These are phyloP conservation scores for Pelagophyceae sp. DNA, from an alignment of 352 stramenopile species.

Conservation along the genomic window DNA sequence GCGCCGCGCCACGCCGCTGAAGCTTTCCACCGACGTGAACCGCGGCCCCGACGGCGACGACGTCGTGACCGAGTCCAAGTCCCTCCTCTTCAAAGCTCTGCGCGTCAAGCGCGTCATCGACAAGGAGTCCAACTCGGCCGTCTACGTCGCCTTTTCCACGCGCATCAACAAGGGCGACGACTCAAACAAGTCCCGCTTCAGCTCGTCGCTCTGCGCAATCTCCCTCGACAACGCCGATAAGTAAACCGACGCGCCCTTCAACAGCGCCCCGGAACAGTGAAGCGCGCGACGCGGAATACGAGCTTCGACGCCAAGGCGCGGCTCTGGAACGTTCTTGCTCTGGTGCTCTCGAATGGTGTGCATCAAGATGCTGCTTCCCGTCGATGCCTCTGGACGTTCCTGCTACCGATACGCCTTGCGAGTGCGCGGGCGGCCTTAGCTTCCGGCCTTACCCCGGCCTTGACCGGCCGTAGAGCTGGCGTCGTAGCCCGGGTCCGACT, in stretches of 20 bases:
- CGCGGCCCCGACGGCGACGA: constrained; percentile 43
- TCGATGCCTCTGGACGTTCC: too few relatives aligned
- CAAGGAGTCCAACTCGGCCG: constrained; percentile 55
- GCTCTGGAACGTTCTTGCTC: too few relatives aligned
- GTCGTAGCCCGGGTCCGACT: too few relatives aligned
- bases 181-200: constrained; percentile 66
- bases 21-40: constrained; percentile 49
- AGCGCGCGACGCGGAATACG: too few relatives aligned
- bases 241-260: background rate
- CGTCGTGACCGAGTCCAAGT: constrained; percentile 62
- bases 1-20: constrained; percentile 34
- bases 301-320: too few relatives aligned
- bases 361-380: too few relatives aligned
- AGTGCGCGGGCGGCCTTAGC: too few relatives aligned
- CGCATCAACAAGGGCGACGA: constrained; percentile 61
- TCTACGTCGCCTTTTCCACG: constrained; percentile 67
- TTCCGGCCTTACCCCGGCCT: too few relatives aligned
- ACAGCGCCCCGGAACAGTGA: too few relatives aligned
- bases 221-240: constrained; percentile 38
- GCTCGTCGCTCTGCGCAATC: constrained; percentile 58
- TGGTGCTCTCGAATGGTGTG: too few relatives aligned
- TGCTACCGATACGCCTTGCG: too few relatives aligned
- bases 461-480: too few relatives aligned
- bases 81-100: constrained; percentile 63
- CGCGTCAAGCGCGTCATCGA: constrained; percentile 31